Percentiles rank a stretch among this genome's conserved stretches.
Evolutionary conservation across 2,329 filamentous ascomycete genomes (phyloP).

Genomic region (Drechslerella stenobrocha): DNA sequence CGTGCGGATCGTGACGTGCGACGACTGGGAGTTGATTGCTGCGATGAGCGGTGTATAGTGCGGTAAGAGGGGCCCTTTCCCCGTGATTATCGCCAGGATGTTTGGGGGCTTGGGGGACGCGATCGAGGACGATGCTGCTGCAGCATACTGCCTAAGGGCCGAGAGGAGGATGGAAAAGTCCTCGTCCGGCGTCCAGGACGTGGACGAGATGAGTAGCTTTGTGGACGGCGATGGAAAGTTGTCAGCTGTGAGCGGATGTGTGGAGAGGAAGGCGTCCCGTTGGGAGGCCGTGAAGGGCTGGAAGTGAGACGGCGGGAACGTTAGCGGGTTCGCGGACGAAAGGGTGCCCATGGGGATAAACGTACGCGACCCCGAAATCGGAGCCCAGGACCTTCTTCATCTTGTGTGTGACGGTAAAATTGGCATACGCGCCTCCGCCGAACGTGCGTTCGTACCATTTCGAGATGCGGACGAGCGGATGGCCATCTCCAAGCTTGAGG

Average conservation of each 20-base stretch:
- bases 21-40: conserved; percentile 63
- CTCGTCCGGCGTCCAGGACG: conserved; percentile 96
- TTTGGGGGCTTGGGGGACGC: conserved; percentile 61
- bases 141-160: conserved; percentile 71
- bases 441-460: conserved; percentile 75
- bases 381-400: conserved; percentile 63
- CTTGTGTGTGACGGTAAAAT: conserved; percentile 85
- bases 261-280: conserved; percentile 65
- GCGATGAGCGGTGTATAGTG: conserved; percentile 71
- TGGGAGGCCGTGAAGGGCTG: conserved; percentile 65
- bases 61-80: conserved; percentile 82
- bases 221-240: conserved; percentile 61
- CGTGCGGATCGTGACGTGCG: conserved; percentile 72
- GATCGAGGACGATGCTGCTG: conserved; percentile 50
- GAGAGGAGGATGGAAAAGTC: conserved; percentile 87
- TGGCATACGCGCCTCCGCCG: conserved; percentile 69
- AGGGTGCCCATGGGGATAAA: not conserved
- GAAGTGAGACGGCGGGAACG: conserved; percentile 73
- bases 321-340: not conserved
- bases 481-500: conserved; percentile 62
- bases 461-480: conserved; percentile 77
- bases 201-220: conserved; percentile 82
- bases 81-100: conserved; percentile 88
- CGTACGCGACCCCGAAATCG: conserved; percentile 44
- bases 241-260: conserved; percentile 67